Percentiles rank a stretch among this genome's conserved stretches.
These are phyloP conservation scores for Pythium coloratum DNA, from an alignment of 352 stramenopile genomes.

Conservation along the genomic window DNA sequence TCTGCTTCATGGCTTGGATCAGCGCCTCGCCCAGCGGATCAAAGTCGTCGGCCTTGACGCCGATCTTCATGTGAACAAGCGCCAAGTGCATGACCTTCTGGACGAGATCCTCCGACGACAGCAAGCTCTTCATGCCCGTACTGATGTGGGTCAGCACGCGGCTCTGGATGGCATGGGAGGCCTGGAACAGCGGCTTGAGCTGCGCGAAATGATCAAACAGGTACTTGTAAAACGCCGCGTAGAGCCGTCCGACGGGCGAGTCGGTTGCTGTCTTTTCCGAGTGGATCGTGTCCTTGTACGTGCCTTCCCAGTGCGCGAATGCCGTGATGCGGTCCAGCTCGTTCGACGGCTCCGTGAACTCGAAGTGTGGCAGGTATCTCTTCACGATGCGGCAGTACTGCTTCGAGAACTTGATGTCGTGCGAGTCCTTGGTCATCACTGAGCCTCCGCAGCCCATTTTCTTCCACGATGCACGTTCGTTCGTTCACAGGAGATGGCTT, in stretches of 20 bases:
- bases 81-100: slow-evolving; percentile 63
- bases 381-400: slow-evolving; percentile 69
- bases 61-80: slow-evolving; percentile 71
- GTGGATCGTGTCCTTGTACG: slow-evolving; percentile 72
- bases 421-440: slow-evolving; percentile 3
- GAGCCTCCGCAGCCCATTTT: slow-evolving; percentile 26
- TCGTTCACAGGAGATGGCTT: background rate
- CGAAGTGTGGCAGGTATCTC: slow-evolving; percentile 60
- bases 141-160: slow-evolving; percentile 71
- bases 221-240: slow-evolving; percentile 68
- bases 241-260: slow-evolving; percentile 53
- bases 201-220: slow-evolving; percentile 60
- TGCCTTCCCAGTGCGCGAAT: slow-evolving; percentile 63
- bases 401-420: slow-evolving; percentile 48
- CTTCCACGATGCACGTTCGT: background rate
- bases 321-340: slow-evolving; percentile 48
- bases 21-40: slow-evolving; percentile 59
- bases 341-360: slow-evolving; percentile 48
- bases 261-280: slow-evolving; percentile 45
- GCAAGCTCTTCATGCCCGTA: slow-evolving; percentile 64
- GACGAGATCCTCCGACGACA: slow-evolving; percentile 59
- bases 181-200: slow-evolving; percentile 67
- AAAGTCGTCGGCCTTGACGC: slow-evolving; percentile 66
- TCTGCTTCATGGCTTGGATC: slow-evolving; percentile 61
- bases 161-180: slow-evolving; percentile 65